Evolutionary conservation across 1,284 basidiomycete genomes (phyloP), one percentile per base, ranked within the genome.

Genomic region (Stereum hirsutum): DNA sequence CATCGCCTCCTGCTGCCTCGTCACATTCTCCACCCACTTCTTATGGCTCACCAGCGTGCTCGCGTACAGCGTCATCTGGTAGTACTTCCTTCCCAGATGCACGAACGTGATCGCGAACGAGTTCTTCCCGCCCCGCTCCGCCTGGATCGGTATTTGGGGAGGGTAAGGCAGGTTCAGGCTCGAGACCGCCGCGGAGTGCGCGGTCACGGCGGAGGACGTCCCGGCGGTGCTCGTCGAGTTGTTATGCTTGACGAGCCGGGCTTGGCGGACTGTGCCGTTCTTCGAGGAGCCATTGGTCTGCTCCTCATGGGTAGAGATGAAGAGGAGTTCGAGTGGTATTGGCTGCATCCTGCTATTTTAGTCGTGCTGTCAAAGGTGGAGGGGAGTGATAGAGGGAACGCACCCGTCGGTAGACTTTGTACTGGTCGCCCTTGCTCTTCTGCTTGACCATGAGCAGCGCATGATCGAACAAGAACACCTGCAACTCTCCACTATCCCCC

Each of bases 401-500:
- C 57, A 94, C 91, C 54, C 88, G 79, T 52, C 93, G 84, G 59
- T 96, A 96, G 19, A 98, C 95, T 59, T 92, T 92, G 64, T 82
- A 87, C 55, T 94, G 88, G 53, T 98, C 94, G 45, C 84, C 82
- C 62, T 95, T 94, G 62, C 86, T 88, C 70, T 83, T 94, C 54
- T 89, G 77, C 69, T 99, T 99, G 51, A 90, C 93, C 75, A 99
- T 90, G 36, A 99, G 68, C 42, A 99, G 66, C 1, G 94, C 94
- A 64, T 99, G 95, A 60, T 99, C 96, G 57, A 99, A 97, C 52
- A 99, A 66, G 70, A 96, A 97, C 4, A 96, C 87, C 54, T 92
- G 79, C 43, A 98, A 69, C 59, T 99, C 95, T 6, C 92, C 85
- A 50, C 71, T 84, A 55, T 90, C 89, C 53, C 81, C 81, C 53